These are phyloP conservation scores for Amanita exitialis DNA, from an alignment of 768 basidiomycete genomes.

Conservation along the genomic window DNA sequence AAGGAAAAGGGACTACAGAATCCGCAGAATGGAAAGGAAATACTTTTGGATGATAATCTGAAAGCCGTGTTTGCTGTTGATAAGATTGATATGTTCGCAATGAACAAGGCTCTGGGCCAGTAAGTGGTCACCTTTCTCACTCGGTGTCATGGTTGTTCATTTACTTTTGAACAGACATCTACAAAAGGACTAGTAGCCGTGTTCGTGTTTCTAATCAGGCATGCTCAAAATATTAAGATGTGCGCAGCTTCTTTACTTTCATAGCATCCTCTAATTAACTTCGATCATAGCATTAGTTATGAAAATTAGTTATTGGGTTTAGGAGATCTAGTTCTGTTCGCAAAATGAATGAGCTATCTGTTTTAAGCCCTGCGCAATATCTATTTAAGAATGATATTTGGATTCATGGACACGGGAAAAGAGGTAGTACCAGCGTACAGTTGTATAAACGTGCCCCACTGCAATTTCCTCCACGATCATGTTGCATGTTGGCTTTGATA, in stretches of 20 bases:
- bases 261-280: no score
- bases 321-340: no score
- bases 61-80: slow-evolving; percentile 71
- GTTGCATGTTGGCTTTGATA: no score
- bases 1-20: slow-evolving; percentile 78
- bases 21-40: slow-evolving; percentile 73
- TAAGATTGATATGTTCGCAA: slow-evolving; percentile 87
- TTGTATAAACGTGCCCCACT: no score
- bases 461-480: no score
- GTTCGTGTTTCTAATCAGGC: neutral
- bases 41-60: slow-evolving; percentile 69
- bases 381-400: no score
- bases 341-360: no score
- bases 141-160: neutral
- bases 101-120: slow-evolving; percentile 88
- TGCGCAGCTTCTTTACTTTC: no score
- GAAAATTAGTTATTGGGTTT: neutral
- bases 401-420: no score
- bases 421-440: no score
- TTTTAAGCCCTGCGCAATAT: no score
- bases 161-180: neutral
- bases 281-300: neutral
- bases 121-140: slow-evolving; percentile 21
- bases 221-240: neutral
- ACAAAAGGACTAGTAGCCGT: neutral